A percentile compares a stretch with the other conserved stretches of the same genome.
Conservation (phyloP, 441 rosid species). For the Mallotus repandus region DNA sequence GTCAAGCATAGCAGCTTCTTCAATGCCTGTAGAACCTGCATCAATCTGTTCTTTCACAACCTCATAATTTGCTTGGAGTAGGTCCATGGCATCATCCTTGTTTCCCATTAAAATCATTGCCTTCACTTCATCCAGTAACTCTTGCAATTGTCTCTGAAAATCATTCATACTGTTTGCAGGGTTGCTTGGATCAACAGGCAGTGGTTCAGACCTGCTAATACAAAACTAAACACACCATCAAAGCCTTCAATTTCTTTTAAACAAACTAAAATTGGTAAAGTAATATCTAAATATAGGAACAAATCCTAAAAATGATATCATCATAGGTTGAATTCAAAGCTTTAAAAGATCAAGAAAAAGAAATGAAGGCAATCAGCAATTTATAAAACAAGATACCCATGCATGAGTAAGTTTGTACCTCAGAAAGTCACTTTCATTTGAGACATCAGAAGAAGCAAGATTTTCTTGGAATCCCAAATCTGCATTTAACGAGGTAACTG, state of each 20-base stretch:
- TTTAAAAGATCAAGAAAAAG: background rate
- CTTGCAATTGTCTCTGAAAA: slow-evolving; percentile 68
- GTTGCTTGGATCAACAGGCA: slow-evolving; percentile 30
- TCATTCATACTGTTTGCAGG: slow-evolving; percentile 37
- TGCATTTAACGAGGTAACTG: slow-evolving; percentile 35
- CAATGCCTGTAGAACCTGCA: slow-evolving; percentile 56
- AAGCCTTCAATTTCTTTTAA: slow-evolving; percentile 15
- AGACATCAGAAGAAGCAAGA: slow-evolving; percentile 34
- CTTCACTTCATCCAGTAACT: slow-evolving; percentile 68
- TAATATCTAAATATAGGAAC: background rate
- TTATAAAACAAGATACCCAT: background rate
- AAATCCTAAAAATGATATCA: background rate
- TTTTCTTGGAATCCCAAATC: slow-evolving; percentile 24
- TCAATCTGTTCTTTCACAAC: slow-evolving; percentile 63
- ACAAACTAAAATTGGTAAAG: background rate
- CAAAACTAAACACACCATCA: slow-evolving; percentile 17
- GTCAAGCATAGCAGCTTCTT: slow-evolving; percentile 81
- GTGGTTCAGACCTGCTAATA: slow-evolving; percentile 36
- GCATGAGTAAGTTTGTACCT: slow-evolving; percentile 28
- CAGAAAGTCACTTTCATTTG: slow-evolving; percentile 31
- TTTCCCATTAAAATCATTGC: slow-evolving; percentile 54
- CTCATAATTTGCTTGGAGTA: slow-evolving; percentile 80
- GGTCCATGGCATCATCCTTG: slow-evolving; percentile 56
- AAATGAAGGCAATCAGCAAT: background rate
- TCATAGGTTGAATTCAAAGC: background rate